Evolutionary conservation across 78 protist genomes (phyloP), one percentile per base, ranked within the genome.

Genomic region (Isochrysis galbana): DNA sequence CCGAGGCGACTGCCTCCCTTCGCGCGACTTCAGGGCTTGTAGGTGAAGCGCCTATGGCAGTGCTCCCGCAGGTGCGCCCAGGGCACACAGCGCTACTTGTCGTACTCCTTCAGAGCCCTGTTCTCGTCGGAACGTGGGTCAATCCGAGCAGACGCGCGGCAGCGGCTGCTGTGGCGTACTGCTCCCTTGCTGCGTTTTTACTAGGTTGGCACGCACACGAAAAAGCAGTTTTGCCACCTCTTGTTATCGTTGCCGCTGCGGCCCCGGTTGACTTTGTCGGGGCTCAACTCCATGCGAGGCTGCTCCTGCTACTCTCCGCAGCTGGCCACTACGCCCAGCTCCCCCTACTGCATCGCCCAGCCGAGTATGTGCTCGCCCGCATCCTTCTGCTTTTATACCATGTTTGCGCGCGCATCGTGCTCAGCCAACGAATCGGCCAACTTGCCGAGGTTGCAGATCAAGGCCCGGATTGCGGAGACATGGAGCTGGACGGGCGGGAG

Each of bases 221-320:
- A n/a, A n/a, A 32, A n/a, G 29, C n/a, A 14, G 92, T 98, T 32
- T 89, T 61, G 89, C 87, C 94, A 0, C 67, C 94, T 7, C 45
- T 97, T 3, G 96, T 97, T n/a, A 38, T 97, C 29, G 47, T 87
- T 25, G 38, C n/a, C 42, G 36, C 32, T n/a, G 36, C 93, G 26
- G 61, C 42, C 5, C 80, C 51, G 29, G 86, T 23, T 1, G 26
- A 0, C 32, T 0, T 32, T n/a, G 46, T 38, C 77, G 51, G 25
- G 38, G 34, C 42, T 2, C 44, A 19, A 3, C 42, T 70, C 29
- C 80, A 45, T n/a, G 41, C 34, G 25, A 78, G 84, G 25, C 32
- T 14, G 17, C 77, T 67, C 25, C 38, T 46, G 26, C 34, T 83
- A 29, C 90, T 91, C 23, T 0, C 91, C 11, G 23, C 77, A 19